Evolutionary conservation across 352 stramenopile genomes (phyloP).

Genomic region (Globisporangium nunn): DNA sequence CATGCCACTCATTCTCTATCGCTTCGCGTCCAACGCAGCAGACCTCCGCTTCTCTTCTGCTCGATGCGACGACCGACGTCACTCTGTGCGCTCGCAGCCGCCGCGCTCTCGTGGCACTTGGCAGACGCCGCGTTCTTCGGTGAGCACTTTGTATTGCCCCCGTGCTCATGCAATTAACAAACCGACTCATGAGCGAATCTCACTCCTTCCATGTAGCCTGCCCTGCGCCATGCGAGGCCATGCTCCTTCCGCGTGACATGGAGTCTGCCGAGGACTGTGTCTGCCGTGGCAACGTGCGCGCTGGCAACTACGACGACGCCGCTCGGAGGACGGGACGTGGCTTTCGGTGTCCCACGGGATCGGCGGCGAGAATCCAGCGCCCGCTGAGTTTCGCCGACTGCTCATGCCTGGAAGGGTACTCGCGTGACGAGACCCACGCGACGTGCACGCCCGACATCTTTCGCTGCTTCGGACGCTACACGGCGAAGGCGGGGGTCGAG

Average conservation of each 20-base stretch:
- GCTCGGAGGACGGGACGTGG: background rate
- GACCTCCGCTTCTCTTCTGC: no score
- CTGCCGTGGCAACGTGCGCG: conserved; percentile 18
- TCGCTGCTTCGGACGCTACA: conserved; percentile 54
- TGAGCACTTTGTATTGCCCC: background rate
- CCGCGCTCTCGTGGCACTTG: conserved; percentile 8
- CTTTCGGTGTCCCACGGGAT: conserved; percentile 32
- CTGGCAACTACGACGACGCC: conserved; percentile 10
- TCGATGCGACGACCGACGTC: conserved; percentile 7
- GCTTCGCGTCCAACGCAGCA: conserved; percentile 8
- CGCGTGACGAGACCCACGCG: conserved; percentile 32
- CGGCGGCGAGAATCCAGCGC: conserved; percentile 21
- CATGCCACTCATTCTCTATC: conserved; percentile 9
- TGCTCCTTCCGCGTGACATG: conserved; percentile 81
- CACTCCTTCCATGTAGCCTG: conserved; percentile 27
- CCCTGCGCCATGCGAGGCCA: conserved; percentile 55
- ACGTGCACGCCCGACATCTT: conserved; percentile 31
- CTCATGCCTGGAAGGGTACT: conserved; percentile 20
- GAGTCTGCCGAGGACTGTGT: conserved; percentile 67
- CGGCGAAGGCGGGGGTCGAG: conserved; percentile 20
- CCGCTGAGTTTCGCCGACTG: conserved; percentile 41
- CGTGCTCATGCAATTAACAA: no score
- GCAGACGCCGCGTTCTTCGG: conserved; percentile 33
- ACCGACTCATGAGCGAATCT: background rate
- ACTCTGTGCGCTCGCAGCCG: conserved; percentile 8